phyloP scores from a whole-genome alignment of 2,329 filamentous ascomycete species.

The Coniochaeta sp. region DNA sequence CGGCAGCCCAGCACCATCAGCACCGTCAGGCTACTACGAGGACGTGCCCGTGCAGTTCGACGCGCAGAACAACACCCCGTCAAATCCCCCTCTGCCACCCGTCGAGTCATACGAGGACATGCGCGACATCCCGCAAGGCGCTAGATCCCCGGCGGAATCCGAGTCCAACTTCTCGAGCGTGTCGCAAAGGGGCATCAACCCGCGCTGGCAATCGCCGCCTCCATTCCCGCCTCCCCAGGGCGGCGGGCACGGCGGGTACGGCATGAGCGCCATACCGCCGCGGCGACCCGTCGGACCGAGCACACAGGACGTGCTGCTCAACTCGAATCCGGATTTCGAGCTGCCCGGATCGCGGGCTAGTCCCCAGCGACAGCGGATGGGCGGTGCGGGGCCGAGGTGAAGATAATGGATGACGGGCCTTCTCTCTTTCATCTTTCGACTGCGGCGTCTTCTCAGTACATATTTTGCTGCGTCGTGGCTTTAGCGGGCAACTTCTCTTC shows the following conservation, averaged over 20 bases:
- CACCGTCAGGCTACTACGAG: conserved; percentile 64
- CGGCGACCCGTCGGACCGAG: conserved; percentile 34
- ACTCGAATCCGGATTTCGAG: conserved; percentile 80
- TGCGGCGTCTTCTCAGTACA: too few relatives aligned
- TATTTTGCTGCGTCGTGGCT: too few relatives aligned
- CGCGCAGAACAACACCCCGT: conserved; percentile 21
- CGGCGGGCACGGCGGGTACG: conserved; percentile 20
- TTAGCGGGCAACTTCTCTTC: too few relatives aligned
- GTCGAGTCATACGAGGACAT: conserved; percentile 25
- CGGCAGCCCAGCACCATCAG: conserved; percentile 23
- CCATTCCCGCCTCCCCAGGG: conserved; percentile 11
- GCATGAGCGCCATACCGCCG: conserved; percentile 12
- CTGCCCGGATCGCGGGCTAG: conserved; percentile 39
- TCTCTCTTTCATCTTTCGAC: too few relatives aligned
- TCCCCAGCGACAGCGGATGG: conserved; percentile 9
- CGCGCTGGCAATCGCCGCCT: conserved; percentile 66
- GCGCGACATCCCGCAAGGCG: conserved; percentile 31
- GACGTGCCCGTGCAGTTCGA: too few relatives aligned
- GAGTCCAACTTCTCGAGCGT: conserved; percentile 89
- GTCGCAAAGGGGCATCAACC: conserved; percentile 81
- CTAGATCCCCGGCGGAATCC: conserved; percentile 67
- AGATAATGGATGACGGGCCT: too few relatives aligned
- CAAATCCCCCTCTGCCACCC: conserved; percentile 18
- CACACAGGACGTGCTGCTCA: conserved; percentile 66
- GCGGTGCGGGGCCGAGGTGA: conserved; percentile 31